A percentile compares a stretch with the other conserved stretches of the same genome.
Evolutionary conservation across 192 early-diverging fungal species (phyloP).

Genomic region (Coemansia sp.): DNA sequence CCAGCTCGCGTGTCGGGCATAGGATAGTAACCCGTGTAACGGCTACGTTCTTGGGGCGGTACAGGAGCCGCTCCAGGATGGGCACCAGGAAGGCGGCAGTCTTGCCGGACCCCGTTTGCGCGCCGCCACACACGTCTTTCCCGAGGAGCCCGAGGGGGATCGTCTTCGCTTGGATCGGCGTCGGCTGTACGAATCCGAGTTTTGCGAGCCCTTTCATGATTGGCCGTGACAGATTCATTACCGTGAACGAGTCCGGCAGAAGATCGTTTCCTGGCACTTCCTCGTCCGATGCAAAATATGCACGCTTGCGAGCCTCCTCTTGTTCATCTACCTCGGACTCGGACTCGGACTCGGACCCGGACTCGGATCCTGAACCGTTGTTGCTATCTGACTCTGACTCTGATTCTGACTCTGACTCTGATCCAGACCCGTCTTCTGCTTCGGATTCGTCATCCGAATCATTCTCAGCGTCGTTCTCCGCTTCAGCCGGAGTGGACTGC

Average conservation of each 20-base stretch:
- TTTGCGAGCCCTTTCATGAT: slow-evolving; percentile 89
- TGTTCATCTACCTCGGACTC: slow-evolving; percentile 50
- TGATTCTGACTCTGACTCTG: neutral
- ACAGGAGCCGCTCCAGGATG: slow-evolving; percentile 91
- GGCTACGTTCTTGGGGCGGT: slow-evolving; percentile 77
- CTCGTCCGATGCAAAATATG: slow-evolving; percentile 51
- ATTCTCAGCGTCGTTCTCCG: slow-evolving; percentile 21
- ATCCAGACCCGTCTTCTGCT: slow-evolving; percentile 2
- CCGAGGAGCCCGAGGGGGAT: slow-evolving; percentile 96
- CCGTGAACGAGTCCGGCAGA: slow-evolving; percentile 80
- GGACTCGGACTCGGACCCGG: slow-evolving; percentile 16
- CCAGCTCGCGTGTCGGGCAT: slow-evolving; percentile 97
- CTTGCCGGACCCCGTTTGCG: slow-evolving; percentile 98
- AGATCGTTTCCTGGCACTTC: slow-evolving; percentile 41
- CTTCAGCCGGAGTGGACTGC: neutral
- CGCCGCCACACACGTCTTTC: slow-evolving; percentile 97
- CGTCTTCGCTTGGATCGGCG: slow-evolving; percentile 87
- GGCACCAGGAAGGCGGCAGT: slow-evolving; percentile 97
- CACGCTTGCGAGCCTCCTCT: slow-evolving; percentile 54
- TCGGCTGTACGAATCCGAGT: slow-evolving; percentile 91
- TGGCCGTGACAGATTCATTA: slow-evolving; percentile 92
- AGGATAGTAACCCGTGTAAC: slow-evolving; percentile 88
- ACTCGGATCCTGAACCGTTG: slow-evolving; percentile 21
- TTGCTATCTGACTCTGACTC: neutral
- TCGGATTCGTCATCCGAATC: slow-evolving; percentile 31